Evolutionary conservation across 1,284 basidiomycete species (phyloP).

Genomic region (Gomphus bonarii): DNA sequence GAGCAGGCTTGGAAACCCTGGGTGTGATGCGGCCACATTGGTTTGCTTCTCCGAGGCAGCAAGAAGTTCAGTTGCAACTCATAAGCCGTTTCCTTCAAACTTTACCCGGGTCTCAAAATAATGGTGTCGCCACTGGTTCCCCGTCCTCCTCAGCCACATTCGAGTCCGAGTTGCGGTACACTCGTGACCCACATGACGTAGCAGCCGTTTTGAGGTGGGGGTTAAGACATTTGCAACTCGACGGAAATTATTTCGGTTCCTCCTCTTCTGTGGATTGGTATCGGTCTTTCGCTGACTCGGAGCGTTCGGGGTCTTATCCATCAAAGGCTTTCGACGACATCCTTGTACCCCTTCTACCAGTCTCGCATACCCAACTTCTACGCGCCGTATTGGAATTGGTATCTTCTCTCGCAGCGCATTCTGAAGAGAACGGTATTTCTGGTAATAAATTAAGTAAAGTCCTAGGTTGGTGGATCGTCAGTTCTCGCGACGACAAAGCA

Average conservation of each 20-base stretch:
- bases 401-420: constrained; percentile 56
- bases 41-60: constrained; percentile 45
- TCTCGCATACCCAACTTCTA: constrained; percentile 46
- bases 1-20: constrained; percentile 56
- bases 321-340: constrained; percentile 47
- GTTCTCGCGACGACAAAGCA: constrained; percentile 30
- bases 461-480: constrained; percentile 62
- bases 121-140: constrained; percentile 35
- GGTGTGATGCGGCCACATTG: constrained; percentile 76
- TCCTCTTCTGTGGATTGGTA: constrained; percentile 44
- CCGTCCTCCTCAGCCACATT: constrained; percentile 40
- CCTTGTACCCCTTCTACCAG: constrained; percentile 45
- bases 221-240: constrained; percentile 55
- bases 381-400: constrained; percentile 46
- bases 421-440: constrained; percentile 58
- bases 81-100: constrained; percentile 64
- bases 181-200: constrained; percentile 60
- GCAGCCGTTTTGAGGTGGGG: constrained; percentile 74
- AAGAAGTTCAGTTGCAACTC: constrained; percentile 50
- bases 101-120: constrained; percentile 34
- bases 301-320: constrained; percentile 46
- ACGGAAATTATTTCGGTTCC: constrained; percentile 42
- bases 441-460: constrained; percentile 65
- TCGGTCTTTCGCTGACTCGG: constrained; percentile 43
- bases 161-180: constrained; percentile 49